These are phyloP conservation scores for Rhynchosporium secalis DNA, from an alignment of 2,329 filamentous ascomycete species.

Conservation along the genomic window DNA sequence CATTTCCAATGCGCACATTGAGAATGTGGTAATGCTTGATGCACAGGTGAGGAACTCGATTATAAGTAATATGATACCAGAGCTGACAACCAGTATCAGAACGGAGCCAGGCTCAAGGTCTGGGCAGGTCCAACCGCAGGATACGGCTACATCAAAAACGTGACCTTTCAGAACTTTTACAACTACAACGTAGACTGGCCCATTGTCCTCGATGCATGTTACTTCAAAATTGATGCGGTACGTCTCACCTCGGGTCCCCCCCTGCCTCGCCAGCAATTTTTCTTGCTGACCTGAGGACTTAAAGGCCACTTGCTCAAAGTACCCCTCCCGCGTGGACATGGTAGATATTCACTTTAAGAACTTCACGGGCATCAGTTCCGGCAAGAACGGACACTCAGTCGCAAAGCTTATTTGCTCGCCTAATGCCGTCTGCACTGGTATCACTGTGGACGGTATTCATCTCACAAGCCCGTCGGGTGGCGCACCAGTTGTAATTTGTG, in stretches of 20 bases:
- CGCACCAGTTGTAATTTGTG: slow-evolving; percentile 51
- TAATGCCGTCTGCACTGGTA: slow-evolving; percentile 57
- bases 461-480: slow-evolving; percentile 51
- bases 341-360: slow-evolving; percentile 60
- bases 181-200: slow-evolving; percentile 59
- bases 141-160: slow-evolving; percentile 61
- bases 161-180: slow-evolving; percentile 62
- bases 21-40: slow-evolving; percentile 59
- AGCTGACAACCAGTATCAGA: slow-evolving; percentile 38
- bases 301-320: slow-evolving; percentile 49
- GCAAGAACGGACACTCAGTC: slow-evolving; percentile 55
- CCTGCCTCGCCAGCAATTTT: neutral
- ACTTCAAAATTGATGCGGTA: slow-evolving; percentile 54
- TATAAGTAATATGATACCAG: slow-evolving; percentile 7
- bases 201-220: slow-evolving; percentile 61
- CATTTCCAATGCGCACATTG: slow-evolving; percentile 57
- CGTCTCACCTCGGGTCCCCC: neutral
- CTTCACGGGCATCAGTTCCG: slow-evolving; percentile 56
- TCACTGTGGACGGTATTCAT: slow-evolving; percentile 55
- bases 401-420: slow-evolving; percentile 57
- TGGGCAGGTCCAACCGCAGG: slow-evolving; percentile 60
- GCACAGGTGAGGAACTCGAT: slow-evolving; percentile 42
- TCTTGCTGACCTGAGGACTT: neutral
- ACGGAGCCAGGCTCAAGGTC: slow-evolving; percentile 59
- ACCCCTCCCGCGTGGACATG: slow-evolving; percentile 58